Evolutionary conservation across 2,329 filamentous ascomycete genomes (phyloP).

Genomic region (Talaromyces pinophilus): DNA sequence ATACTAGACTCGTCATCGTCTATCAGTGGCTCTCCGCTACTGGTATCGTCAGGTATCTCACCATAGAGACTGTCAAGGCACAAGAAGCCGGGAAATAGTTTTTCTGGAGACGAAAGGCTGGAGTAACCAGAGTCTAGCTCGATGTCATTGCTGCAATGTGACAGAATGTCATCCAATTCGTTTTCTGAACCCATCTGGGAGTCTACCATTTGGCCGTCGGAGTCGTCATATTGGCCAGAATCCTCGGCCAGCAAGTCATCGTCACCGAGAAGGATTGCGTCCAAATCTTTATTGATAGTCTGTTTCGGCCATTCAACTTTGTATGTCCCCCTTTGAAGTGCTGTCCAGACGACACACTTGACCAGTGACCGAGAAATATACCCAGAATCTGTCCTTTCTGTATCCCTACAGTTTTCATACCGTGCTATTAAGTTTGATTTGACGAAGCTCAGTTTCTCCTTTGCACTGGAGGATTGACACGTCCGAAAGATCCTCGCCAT

Average conservation of each 20-base stretch:
- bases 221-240: neutral
- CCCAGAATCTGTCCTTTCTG: neutral
- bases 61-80: neutral
- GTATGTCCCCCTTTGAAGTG: slow-evolving; percentile 33
- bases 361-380: slow-evolving; percentile 27
- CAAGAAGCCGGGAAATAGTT: neutral
- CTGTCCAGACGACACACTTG: slow-evolving; percentile 36
- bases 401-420: neutral
- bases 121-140: slow-evolving; percentile 10
- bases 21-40: neutral
- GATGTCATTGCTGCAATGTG: neutral
- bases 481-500: slow-evolving; percentile 35
- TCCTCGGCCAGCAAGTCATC: slow-evolving; percentile 6
- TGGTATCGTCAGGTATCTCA: neutral
- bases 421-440: slow-evolving; percentile 4
- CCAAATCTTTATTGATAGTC: slow-evolving; percentile 5
- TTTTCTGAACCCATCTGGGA: neutral
- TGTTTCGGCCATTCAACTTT: slow-evolving; percentile 23
- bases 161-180: neutral
- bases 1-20: neutral
- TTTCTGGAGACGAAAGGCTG: slow-evolving; percentile 1
- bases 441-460: slow-evolving; percentile 25
- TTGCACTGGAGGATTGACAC: slow-evolving; percentile 25
- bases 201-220: neutral
- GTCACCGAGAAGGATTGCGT: neutral